These are phyloP conservation scores for Blastocystis sp. DNA, from an alignment of 352 stramenopile genomes.

Conservation along the genomic window DNA sequence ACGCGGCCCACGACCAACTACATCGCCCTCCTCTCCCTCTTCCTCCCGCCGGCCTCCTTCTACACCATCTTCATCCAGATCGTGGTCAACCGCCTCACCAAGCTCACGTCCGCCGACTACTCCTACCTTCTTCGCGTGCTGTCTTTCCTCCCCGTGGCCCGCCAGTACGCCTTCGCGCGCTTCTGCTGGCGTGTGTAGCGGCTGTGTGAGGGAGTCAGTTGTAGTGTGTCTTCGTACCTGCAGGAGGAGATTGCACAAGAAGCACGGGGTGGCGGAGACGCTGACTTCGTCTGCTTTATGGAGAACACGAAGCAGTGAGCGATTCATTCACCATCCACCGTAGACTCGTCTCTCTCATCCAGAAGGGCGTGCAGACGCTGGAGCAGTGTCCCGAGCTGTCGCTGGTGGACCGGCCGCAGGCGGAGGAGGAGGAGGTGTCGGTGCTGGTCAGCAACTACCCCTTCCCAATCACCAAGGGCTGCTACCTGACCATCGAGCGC, in stretches of 20 bases:
- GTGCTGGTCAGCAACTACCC: conserved; percentile 7
- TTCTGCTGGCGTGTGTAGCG: conserved; percentile 52
- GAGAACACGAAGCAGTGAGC: conserved; percentile 19
- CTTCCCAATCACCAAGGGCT: conserved; percentile 61
- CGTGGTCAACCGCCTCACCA: conserved; percentile 32
- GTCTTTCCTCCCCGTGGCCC: neutral
- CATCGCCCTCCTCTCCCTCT: conserved; percentile 9
- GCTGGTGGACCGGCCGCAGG: neutral
- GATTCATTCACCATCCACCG: neutral
- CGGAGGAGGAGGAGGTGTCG: neutral
- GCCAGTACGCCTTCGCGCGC: conserved; percentile 49
- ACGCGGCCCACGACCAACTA: conserved; percentile 24
- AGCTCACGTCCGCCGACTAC: conserved; percentile 20
- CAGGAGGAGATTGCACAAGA: neutral
- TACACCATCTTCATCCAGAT: conserved; percentile 67
- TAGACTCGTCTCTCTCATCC: conserved; percentile 22
- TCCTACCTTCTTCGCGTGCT: conserved; percentile 41
- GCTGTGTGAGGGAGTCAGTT: neutral
- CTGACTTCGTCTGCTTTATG: conserved; percentile 27
- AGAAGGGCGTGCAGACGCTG: neutral
- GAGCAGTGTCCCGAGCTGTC: neutral
- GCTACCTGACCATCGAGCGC: conserved; percentile 39
- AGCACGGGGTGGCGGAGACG: neutral
- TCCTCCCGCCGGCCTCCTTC: conserved; percentile 35
- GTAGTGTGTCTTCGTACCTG: conserved; percentile 32